These are phyloP conservation scores for Phylloporus sp. DNA, from an alignment of 1,284 basidiomycete species.

Conservation along the genomic window DNA sequence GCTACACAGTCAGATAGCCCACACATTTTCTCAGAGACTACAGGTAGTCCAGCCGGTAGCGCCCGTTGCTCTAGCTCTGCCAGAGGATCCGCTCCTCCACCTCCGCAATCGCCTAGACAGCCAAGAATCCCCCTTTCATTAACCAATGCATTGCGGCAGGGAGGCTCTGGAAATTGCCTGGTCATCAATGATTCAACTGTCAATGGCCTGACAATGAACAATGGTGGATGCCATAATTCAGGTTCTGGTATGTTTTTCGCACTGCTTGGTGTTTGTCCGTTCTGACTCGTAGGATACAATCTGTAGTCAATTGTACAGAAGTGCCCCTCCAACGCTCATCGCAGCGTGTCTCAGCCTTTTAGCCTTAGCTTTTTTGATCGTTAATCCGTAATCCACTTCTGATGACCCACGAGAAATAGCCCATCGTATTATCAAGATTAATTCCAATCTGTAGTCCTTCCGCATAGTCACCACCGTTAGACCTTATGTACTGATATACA, in stretches of 20 bases:
- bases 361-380: too few relatives aligned
- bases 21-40: not conserved
- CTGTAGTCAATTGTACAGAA: not conserved
- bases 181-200: conserved; percentile 7
- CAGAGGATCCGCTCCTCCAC: conserved; percentile 21
- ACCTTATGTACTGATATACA: too few relatives aligned
- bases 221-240: conserved; percentile 5
- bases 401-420: too few relatives aligned
- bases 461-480: too few relatives aligned
- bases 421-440: too few relatives aligned
- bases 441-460: too few relatives aligned
- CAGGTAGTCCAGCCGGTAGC: not conserved
- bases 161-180: conserved; percentile 15
- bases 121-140: not conserved
- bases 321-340: too few relatives aligned
- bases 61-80: not conserved
- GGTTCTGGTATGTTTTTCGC: conserved; percentile 23
- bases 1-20: not conserved
- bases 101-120: conserved; percentile 9
- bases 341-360: too few relatives aligned
- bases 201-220: conserved; percentile 26
- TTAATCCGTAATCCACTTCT: too few relatives aligned
- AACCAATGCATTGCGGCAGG: not conserved
- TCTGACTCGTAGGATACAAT: not conserved
- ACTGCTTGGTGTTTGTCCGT: not conserved